phyloP scores from a whole-genome alignment of 768 basidiomycete species.

The Nidularia pulvinata region DNA sequence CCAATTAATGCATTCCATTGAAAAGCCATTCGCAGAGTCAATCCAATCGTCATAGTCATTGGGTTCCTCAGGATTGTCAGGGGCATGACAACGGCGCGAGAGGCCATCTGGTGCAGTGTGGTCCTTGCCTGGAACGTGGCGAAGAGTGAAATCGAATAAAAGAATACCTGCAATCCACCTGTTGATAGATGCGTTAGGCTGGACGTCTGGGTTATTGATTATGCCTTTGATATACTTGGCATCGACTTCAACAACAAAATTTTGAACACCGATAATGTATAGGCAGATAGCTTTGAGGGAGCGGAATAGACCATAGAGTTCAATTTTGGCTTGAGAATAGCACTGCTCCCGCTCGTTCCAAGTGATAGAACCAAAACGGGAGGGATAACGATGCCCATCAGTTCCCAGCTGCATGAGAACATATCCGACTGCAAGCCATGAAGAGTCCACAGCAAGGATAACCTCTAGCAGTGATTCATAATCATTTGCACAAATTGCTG shows the following conservation, averaged over 20 bases:
- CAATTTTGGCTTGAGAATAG: conserved; percentile 36
- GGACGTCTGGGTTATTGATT: conserved; percentile 34
- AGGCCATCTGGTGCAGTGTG: conserved; percentile 10
- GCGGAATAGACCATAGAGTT: conserved; percentile 32
- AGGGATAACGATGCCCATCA: conserved; percentile 14
- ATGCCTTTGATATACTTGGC: conserved; percentile 40
- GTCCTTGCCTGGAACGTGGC: conserved; percentile 30
- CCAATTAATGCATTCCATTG: not conserved
- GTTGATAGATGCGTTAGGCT: conserved; percentile 33
- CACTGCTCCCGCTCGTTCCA: conserved; percentile 22
- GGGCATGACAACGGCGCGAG: conserved; percentile 1
- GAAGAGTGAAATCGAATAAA: conserved; percentile 30
- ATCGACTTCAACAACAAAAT: conserved; percentile 33
- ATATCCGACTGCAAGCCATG: conserved; percentile 17
- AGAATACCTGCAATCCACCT: conserved; percentile 38
- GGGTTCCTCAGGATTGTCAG: not conserved
- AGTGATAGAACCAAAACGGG: conserved; percentile 28
- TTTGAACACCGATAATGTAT: conserved; percentile 13
- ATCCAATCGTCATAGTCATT: conserved; percentile 3
- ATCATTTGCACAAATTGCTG: conserved; percentile 18
- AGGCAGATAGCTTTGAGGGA: conserved; percentile 11
- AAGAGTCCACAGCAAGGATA: conserved; percentile 29
- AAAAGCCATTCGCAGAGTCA: conserved; percentile 3
- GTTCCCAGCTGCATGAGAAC: conserved; percentile 11
- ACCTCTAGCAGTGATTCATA: conserved; percentile 18